Conservation (phyloP, 148 eudicot genomes). For the Rhododendron williamsianum region DNA sequence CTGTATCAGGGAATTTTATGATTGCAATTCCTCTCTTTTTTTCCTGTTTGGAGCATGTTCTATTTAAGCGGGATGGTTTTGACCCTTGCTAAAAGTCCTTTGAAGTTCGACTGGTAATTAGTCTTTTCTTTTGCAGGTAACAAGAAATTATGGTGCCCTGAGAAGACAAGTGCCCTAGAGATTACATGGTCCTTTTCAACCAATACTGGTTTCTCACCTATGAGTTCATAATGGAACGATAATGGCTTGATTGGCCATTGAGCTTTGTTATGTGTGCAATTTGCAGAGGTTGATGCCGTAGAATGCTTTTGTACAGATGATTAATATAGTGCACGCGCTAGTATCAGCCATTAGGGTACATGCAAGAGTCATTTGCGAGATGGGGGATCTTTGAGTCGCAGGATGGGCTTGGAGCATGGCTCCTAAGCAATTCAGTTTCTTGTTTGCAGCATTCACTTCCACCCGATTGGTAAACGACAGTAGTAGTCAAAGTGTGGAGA, state of each 20-base stretch:
- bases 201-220: constrained; percentile 11
- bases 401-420: not conserved
- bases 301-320: not conserved
- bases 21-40: not conserved
- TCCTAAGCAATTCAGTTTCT: not conserved
- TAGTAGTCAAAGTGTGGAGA: not conserved
- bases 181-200: not conserved
- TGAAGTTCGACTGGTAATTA: not conserved
- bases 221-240: not conserved
- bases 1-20: not conserved
- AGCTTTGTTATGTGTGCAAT: not conserved
- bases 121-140: constrained; percentile 30
- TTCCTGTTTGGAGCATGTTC: not conserved
- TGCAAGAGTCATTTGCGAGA: not conserved
- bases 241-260: not conserved
- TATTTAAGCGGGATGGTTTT: not conserved
- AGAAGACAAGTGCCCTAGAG: constrained; percentile 22
- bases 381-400: not conserved
- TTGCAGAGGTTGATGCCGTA: not conserved
- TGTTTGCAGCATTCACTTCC: not conserved
- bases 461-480: not conserved
- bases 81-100: not conserved
- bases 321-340: not conserved
- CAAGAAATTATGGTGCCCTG: constrained; percentile 53
- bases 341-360: not conserved